Percentiles rank a stretch among this genome's conserved stretches.
Conservation (phyloP, 73 alveolate species). For the Urostyla sp. region DNA sequence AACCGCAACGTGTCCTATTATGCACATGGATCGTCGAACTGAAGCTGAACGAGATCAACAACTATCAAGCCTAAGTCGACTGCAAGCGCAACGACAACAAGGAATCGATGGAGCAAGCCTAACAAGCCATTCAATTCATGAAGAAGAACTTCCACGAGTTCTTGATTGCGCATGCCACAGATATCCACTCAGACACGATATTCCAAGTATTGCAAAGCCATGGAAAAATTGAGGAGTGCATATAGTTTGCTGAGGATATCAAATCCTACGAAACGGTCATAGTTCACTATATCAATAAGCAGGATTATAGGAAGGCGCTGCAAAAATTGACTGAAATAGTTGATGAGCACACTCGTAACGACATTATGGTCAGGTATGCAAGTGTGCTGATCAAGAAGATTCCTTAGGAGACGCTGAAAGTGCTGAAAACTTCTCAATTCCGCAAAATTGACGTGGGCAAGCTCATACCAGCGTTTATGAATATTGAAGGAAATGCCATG, state of each 20-base stretch:
- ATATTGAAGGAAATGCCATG: conserved; percentile 78
- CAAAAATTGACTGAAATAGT: conserved; percentile 62
- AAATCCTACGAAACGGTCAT: conserved; percentile 87
- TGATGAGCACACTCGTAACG: conserved; percentile 72
- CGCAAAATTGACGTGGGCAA: conserved; percentile 79
- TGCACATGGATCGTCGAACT: conserved; percentile 95
- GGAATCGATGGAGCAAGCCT: background rate
- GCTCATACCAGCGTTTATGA: conserved; percentile 92
- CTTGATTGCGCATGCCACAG: conserved; percentile 74
- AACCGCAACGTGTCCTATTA: conserved; percentile 81
- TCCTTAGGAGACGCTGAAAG: conserved; percentile 84
- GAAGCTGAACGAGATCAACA: conserved; percentile 77
- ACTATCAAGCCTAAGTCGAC: conserved; percentile 71
- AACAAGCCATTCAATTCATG: background rate
- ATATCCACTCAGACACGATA: conserved; percentile 76
- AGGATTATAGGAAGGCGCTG: conserved; percentile 85
- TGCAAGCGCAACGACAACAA: conserved; percentile 38
- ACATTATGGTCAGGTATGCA: conserved; percentile 88
- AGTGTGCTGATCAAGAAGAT: conserved; percentile 88
- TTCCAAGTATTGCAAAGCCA: conserved; percentile 85
- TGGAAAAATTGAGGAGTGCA: conserved; percentile 92
- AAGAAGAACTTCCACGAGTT: conserved; percentile 51
- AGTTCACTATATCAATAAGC: conserved; percentile 88
- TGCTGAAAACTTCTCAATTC: conserved; percentile 76
- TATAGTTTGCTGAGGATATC: conserved; percentile 84